phyloP scores from a whole-genome alignment of 1,284 basidiomycete genomes.

The Sporisorium reilianum region DNA sequence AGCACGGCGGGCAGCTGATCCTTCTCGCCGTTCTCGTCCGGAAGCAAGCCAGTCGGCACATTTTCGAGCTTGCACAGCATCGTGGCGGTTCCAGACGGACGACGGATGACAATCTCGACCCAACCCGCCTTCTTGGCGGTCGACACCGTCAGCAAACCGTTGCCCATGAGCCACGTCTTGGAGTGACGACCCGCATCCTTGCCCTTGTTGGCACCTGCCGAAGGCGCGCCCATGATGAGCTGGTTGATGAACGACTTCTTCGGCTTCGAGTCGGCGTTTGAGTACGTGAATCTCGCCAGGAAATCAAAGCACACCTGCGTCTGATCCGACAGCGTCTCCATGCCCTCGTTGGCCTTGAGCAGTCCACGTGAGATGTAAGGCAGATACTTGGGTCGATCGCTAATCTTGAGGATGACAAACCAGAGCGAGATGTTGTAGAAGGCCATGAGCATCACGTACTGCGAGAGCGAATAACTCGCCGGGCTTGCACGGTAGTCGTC shows the following conservation, averaged over 20 bases:
- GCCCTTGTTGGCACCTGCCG: constrained; percentile 63
- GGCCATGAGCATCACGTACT: constrained; percentile 93
- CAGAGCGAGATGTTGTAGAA: constrained; percentile 94
- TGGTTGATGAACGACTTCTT: constrained; percentile 83
- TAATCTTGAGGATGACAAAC: constrained; percentile 91
- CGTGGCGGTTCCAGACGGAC: constrained; percentile 86
- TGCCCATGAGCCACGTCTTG: constrained; percentile 89
- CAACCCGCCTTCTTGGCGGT: constrained; percentile 82
- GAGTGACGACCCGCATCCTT: constrained; percentile 43
- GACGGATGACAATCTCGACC: constrained; percentile 86
- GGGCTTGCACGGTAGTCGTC: constrained; percentile 65
- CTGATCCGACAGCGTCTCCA: constrained; percentile 82
- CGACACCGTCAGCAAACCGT: constrained; percentile 86
- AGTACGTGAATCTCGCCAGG: constrained; percentile 93
- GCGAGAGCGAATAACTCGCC: constrained; percentile 84
- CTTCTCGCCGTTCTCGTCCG: constrained; percentile 72
- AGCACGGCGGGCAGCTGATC: constrained; percentile 79
- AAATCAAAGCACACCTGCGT: constrained; percentile 98
- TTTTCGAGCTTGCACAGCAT: constrained; percentile 93
- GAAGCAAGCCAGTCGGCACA: constrained; percentile 70
- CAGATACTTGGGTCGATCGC: constrained; percentile 84
- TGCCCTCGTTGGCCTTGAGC: constrained; percentile 85
- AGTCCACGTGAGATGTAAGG: constrained; percentile 89
- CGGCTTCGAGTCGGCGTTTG: constrained; percentile 90
- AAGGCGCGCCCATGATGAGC: constrained; percentile 70